phyloP scores from a whole-genome alignment of 2,329 filamentous ascomycete species.

The Simplicillium aogashimaense region DNA sequence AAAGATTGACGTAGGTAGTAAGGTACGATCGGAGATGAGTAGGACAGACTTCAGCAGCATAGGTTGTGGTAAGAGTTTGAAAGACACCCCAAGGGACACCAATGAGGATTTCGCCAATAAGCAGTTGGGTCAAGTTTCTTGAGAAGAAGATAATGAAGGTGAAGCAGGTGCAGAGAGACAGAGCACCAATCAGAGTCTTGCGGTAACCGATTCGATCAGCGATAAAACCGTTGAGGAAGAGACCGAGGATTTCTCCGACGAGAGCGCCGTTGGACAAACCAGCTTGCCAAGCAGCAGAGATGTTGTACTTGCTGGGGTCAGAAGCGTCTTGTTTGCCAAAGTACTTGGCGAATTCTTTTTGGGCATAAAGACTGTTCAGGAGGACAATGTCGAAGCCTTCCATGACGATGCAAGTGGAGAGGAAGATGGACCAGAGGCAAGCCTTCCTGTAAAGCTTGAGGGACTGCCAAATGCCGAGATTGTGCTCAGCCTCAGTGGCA shows the following conservation, averaged over 20 bases:
- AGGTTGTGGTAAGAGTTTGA: constrained; percentile 35
- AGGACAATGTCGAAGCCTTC: constrained; percentile 30
- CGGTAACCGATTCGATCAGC: constrained; percentile 36
- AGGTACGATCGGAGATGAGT: constrained; percentile 37
- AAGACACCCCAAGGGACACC: constrained; percentile 38
- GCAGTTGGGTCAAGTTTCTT: constrained; percentile 25
- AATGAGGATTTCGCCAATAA: constrained; percentile 34
- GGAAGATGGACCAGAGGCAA: constrained; percentile 24
- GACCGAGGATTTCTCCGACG: constrained; percentile 38
- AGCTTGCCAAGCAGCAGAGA: constrained; percentile 42
- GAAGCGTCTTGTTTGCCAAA: constrained; percentile 26
- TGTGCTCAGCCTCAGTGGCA: constrained; percentile 23
- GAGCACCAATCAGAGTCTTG: constrained; percentile 33
- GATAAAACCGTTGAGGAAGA: constrained; percentile 37
- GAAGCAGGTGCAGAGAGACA: constrained; percentile 28
- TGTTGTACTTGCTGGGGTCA: constrained; percentile 25
- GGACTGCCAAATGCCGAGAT: constrained; percentile 20
- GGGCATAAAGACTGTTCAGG: constrained; percentile 29
- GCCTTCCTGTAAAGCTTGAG: constrained; percentile 29
- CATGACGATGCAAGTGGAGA: constrained; percentile 28
- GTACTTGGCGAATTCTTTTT: constrained; percentile 24
- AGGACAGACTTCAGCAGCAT: constrained; percentile 36
- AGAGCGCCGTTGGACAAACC: constrained; percentile 37
- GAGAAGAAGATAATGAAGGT: constrained; percentile 41
- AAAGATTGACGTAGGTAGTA: constrained; percentile 25